Conservation (phyloP, 2,329 filamentous ascomycete species). For the Beauveria pseudobassiana region DNA sequence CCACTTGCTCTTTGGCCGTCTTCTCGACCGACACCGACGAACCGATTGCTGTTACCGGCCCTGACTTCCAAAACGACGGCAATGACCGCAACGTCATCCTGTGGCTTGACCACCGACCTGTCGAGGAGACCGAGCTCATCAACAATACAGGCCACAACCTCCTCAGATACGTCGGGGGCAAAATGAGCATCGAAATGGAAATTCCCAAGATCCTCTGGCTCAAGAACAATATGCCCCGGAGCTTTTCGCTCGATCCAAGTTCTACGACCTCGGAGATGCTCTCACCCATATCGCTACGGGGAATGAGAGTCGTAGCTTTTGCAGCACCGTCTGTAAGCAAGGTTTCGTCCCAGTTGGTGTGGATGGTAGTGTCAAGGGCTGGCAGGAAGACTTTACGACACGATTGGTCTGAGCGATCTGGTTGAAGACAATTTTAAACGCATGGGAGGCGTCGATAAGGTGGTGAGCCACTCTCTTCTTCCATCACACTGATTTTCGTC, state of each 20-base stretch:
- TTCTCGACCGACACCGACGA: conserved; percentile 85
- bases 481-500: background rate
- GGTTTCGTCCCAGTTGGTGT: conserved; percentile 95
- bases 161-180: conserved; percentile 90
- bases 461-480: conserved; percentile 61
- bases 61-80: conserved; percentile 66
- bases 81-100: conserved; percentile 92
- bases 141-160: conserved; percentile 90
- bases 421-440: conserved; percentile 82
- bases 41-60: conserved; percentile 83
- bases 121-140: conserved; percentile 86
- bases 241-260: conserved; percentile 87
- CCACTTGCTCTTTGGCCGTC: conserved; percentile 93
- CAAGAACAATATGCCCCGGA: conserved; percentile 97
- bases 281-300: conserved; percentile 92
- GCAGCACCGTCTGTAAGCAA: conserved; percentile 95
- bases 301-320: conserved; percentile 86
- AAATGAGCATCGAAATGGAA: conserved; percentile 99
- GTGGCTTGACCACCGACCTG: conserved; percentile 92
- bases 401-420: conserved; percentile 81
- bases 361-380: conserved; percentile 93
- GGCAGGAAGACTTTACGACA: conserved; percentile 86
- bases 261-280: conserved; percentile 90
- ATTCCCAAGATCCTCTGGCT: conserved; percentile 97
- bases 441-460: conserved; percentile 88